These are phyloP conservation scores for Williopsis jadinii DNA, from an alignment of 1,139 yeast species.

Conservation along the genomic window DNA sequence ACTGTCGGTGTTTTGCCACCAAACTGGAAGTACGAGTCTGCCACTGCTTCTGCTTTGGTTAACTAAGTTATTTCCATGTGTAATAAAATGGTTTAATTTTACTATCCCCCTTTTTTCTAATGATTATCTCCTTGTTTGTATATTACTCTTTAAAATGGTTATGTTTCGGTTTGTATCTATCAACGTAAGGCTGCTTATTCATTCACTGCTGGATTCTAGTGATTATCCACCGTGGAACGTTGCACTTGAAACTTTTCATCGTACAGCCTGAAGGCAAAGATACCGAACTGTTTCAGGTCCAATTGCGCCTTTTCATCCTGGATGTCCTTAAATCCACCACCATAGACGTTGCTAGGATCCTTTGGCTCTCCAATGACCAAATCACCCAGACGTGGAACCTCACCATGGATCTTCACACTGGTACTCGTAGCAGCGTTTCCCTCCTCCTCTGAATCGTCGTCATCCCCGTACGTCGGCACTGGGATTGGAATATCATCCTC, in stretches of 20 bases:
- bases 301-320: conserved; percentile 6
- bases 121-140: conserved; percentile 1
- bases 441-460: conserved; percentile 12
- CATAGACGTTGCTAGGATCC: conserved; percentile 14
- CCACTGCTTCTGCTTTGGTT: conserved; percentile 99
- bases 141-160: neutral
- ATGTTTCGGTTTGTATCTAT: too few species aligned
- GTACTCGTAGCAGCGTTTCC: neutral
- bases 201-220: neutral
- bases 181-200: neutral
- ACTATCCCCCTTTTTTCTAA: neutral
- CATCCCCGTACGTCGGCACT: conserved; percentile 16
- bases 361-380: conserved; percentile 16
- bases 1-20: conserved; percentile 98
- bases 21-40: conserved; percentile 99
- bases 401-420: neutral
- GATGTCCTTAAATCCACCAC: conserved; percentile 12
- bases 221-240: too few species aligned
- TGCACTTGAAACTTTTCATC: conserved; percentile 15
- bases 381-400: conserved; percentile 10
- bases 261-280: conserved; percentile 16
- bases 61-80: conserved; percentile 47
- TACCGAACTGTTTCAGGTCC: conserved; percentile 10
- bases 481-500: conserved; percentile 22
- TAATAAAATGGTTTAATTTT: conserved; percentile 5